Evolutionary conservation across 495 filamentous ascomycete species (phyloP).

Genomic region (Hypoxylon cercidicola): DNA sequence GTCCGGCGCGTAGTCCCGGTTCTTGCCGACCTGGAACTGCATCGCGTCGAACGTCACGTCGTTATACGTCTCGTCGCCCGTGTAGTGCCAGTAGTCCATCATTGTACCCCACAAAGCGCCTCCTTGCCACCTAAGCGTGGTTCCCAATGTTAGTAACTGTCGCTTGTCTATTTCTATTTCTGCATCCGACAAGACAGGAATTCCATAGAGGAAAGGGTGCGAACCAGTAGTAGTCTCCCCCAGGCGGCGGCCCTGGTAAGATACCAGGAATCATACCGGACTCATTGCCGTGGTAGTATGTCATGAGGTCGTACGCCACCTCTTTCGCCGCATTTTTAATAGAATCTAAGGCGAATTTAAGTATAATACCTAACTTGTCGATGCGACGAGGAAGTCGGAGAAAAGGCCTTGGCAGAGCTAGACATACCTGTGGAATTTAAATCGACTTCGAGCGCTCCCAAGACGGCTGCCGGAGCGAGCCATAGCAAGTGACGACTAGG

Average conservation of each 20-base stretch:
- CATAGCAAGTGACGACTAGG: constrained; percentile 31
- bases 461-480: constrained; percentile 40
- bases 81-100: constrained; percentile 83
- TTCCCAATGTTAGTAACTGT: not conserved
- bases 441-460: constrained; percentile 44
- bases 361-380: not conserved
- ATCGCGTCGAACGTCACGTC: constrained; percentile 68
- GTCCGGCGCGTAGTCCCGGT: constrained; percentile 72
- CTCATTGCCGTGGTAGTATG: constrained; percentile 71
- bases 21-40: constrained; percentile 72
- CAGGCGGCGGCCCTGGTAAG: constrained; percentile 64
- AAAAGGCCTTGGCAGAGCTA: not conserved
- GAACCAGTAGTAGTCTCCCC: constrained; percentile 63
- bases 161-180: constrained; percentile 51
- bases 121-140: constrained; percentile 66
- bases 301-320: constrained; percentile 71
- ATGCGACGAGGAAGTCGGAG: no score
- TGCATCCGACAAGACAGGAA: constrained; percentile 4
- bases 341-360: constrained; percentile 52
- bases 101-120: constrained; percentile 78
- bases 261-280: constrained; percentile 72
- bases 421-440: constrained; percentile 36
- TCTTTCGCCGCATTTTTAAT: constrained; percentile 66
- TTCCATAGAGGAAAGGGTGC: constrained; percentile 11
- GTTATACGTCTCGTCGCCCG: constrained; percentile 78